Evolutionary conservation across 2,329 filamentous ascomycete species (phyloP), one percentile per base, ranked within the genome.

Genomic region (Trichoderma arundinaceum): DNA sequence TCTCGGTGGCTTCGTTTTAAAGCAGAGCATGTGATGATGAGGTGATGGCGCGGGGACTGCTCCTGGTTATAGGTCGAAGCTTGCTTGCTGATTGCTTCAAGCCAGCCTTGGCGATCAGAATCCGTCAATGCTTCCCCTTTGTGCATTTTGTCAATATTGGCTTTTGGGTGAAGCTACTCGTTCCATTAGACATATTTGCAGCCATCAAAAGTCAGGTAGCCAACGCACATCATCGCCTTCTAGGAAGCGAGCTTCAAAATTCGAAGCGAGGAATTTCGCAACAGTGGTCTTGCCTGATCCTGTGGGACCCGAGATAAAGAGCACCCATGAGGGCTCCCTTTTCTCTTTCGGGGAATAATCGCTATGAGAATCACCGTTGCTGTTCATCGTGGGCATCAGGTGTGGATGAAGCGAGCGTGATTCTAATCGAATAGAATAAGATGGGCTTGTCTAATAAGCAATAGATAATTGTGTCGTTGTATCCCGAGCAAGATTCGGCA

Each of bases 71-170:
- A 60, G 35, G 57, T 33, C 3, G 57, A 49, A 4, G 57, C 57
- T 41, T 60, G 57, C 57, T 60, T 44, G 33, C 28, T 41, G n/a
- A 60, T 60, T 39, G 57, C 57, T 12, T 60, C 57, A 39, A 60
- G 28, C 57, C 57, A 60, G 32, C 57, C 57, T 22, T 60, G 57
- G 33, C 57, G 57, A 12, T 60, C 57, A 3, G 13, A 7, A 32
- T 60, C 57, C 8, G 57, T 60, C 9, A 60, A 19, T 17, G 44
- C 7, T 32, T 60, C 57, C 7, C 57, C 57, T 49, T 19, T 51
- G 13, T 60, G 57, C 57, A 60, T 60, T 51, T 60, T 60, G 5
- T 60, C 57, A 7, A 60, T 60, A 10, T 60, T 60, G 57, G 57
- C 46, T 41, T 60, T 60, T 22, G 57, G 57, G 17, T 60, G 57